Evolutionary conservation across 2,329 filamentous ascomycete genomes (phyloP), one percentile per base, ranked within the genome.

Genomic region (Penicillium sp.): DNA sequence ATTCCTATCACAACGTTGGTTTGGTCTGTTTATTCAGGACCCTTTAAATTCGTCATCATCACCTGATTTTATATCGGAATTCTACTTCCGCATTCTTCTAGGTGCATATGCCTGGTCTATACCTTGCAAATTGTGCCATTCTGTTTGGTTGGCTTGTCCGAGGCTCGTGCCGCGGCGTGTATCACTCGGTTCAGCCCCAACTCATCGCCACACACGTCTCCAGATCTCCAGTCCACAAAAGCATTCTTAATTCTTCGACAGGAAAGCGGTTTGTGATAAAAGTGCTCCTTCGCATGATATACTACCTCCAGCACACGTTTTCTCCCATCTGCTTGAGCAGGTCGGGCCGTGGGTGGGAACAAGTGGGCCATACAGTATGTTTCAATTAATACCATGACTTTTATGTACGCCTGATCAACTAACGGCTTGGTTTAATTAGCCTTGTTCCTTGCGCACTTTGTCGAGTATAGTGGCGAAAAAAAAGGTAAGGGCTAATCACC

Each of bases 391-490:
- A 37, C 37, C 39, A 34, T 12, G 12, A 25, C 30, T 33, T 28
- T 28, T 14, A n/a, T n/a, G n/a, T n/a, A 35, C 33, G 36, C 30
- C 34, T 39, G 43, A 49, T 47, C 32, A 30, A 44, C 40, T 41
- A 41, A 51, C 41, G 18, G 35, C 42, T 39, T 32, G 45, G 37
- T 44, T 43, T 41, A 29, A 41, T 41, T 49, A 49, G 46, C 34
- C 41, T 36, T 44, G 32, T 46, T 51, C 37, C 35, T 39, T 42
- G 37, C 41, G 32, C 48, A 38, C 39, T 37, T 38, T 39, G 30
- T 15, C 40, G 38, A 43, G 32, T 44, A 46, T 47, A 50, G 48
- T 50, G 50, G 48, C 50, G 25, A 41, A 44, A 50, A 52, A 37
- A 39, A n/a, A 39, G 37, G 37, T 44, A 50, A n/a, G n/a, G n/a